A percentile compares a stretch with the other conserved stretches of the same genome.
Evolutionary conservation across 345 rosid species (phyloP).

Genomic region (Barbarea vulgaris): DNA sequence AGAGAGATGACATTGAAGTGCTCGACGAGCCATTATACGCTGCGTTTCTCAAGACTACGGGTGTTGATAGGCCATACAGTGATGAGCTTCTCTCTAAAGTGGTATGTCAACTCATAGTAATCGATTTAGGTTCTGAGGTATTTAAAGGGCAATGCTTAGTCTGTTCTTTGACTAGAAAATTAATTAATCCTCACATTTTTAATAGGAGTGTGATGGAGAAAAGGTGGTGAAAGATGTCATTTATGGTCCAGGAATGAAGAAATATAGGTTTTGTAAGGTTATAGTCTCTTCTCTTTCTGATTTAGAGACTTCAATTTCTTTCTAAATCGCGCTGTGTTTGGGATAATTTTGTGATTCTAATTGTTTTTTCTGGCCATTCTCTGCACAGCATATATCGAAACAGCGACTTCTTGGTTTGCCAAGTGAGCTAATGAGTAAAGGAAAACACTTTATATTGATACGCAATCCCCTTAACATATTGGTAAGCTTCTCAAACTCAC

Average conservation of each 20-base stretch:
- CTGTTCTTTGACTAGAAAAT: not conserved
- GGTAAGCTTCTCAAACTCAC: constrained; percentile 47
- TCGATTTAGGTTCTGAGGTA: not conserved
- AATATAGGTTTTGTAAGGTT: constrained; percentile 86
- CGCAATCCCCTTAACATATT: constrained; percentile 69
- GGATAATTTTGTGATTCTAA: not conserved
- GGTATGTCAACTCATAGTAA: constrained; percentile 42
- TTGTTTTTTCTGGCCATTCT: not conserved
- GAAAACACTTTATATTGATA: constrained; percentile 78
- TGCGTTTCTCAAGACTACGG: constrained; percentile 53
- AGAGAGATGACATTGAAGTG: constrained; percentile 86
- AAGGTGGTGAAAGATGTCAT: constrained; percentile 75
- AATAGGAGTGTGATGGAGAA: constrained; percentile 70
- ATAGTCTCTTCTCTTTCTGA: constrained; percentile 6
- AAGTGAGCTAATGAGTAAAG: constrained; percentile 68
- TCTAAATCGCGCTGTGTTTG: not conserved
- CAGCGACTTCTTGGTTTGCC: constrained; percentile 65
- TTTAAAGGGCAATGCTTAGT: not conserved
- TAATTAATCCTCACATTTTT: not conserved
- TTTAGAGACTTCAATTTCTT: not conserved
- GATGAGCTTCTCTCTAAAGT: constrained; percentile 64
- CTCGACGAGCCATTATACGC: constrained; percentile 78
- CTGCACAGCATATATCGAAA: constrained; percentile 69
- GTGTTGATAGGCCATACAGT: constrained; percentile 68
- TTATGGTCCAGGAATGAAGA: constrained; percentile 66